Evolutionary conservation across 208 protist genomes (phyloP).

Genomic region (Acanthamoeba culbertsoni): DNA sequence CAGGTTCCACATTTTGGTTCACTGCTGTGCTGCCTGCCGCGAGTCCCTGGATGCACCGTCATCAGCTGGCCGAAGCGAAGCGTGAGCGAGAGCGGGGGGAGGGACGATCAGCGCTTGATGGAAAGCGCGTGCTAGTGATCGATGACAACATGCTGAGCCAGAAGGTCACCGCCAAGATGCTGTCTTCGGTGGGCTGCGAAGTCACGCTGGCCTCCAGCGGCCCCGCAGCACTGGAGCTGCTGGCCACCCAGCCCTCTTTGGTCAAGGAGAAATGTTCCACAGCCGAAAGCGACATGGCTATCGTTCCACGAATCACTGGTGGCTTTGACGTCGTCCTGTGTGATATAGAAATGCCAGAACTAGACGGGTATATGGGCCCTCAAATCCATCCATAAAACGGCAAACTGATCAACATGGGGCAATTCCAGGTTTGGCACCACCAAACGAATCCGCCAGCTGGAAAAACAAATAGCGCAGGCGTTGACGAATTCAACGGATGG

Average conservation of each 20-base stretch:
- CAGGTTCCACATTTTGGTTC: not conserved
- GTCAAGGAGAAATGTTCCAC: not conserved
- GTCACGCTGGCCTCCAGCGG: not conserved
- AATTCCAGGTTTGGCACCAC: not conserved
- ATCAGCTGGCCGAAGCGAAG: not conserved
- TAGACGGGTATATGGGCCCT: not conserved
- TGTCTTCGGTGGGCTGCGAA: slow-evolving; percentile 7
- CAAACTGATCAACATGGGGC: no score
- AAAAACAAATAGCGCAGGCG: not conserved
- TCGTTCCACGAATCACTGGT: not conserved
- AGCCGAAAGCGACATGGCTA: not conserved
- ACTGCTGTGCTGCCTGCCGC: not conserved
- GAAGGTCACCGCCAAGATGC: not conserved
- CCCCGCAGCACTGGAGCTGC: not conserved
- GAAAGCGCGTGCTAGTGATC: not conserved
- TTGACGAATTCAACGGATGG: not conserved
- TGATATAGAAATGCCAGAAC: slow-evolving; percentile 3
- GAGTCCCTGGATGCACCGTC: not conserved
- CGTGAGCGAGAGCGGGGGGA: not conserved
- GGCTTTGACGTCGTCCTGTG: slow-evolving; percentile 1
- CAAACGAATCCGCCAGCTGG: not conserved
- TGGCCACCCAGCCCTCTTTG: not conserved
- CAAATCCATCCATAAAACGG: no score
- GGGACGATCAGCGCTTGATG: not conserved
- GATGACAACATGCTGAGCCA: slow-evolving; percentile 50